phyloP scores from a whole-genome alignment of 352 stramenopile species.

The Globisporangium irregulare region DNA sequence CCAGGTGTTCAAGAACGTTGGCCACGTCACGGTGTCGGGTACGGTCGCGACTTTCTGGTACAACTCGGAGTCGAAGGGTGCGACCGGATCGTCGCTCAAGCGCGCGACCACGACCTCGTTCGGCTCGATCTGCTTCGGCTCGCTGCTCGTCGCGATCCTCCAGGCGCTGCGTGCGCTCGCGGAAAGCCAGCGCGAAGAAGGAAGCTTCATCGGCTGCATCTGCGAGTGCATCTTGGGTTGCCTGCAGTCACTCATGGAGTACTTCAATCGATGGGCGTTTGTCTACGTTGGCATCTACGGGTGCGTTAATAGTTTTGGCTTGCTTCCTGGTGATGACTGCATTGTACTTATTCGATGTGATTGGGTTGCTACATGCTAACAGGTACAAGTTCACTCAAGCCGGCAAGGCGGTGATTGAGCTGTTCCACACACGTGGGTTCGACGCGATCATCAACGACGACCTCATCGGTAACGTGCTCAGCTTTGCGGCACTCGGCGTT shows the following conservation, averaged over 20 bases:
- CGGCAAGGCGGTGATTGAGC: slow-evolving; percentile 89
- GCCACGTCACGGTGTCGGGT: slow-evolving; percentile 90
- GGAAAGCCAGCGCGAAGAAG: slow-evolving; percentile 67
- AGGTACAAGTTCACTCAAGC: slow-evolving; percentile 93
- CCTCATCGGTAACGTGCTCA: slow-evolving; percentile 90
- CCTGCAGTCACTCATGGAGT: slow-evolving; percentile 86
- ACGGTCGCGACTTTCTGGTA: slow-evolving; percentile 97
- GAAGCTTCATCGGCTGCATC: slow-evolving; percentile 69
- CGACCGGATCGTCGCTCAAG: slow-evolving; percentile 80
- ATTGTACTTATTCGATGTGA: background rate
- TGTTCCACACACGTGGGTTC: slow-evolving; percentile 94
- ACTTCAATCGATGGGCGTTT: slow-evolving; percentile 94
- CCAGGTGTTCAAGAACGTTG: slow-evolving; percentile 91
- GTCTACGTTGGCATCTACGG: slow-evolving; percentile 93
- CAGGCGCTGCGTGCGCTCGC: slow-evolving; percentile 84
- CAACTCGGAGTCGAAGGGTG: slow-evolving; percentile 77
- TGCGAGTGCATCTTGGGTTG: slow-evolving; percentile 82
- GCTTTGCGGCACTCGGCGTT: slow-evolving; percentile 88
- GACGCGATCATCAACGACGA: slow-evolving; percentile 96
- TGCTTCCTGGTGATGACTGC: background rate
- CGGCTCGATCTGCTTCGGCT: slow-evolving; percentile 95
- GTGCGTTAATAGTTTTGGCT: slow-evolving; percentile 5
- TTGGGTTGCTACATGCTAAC: background rate
- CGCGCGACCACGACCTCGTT: slow-evolving; percentile 90
- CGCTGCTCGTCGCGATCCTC: slow-evolving; percentile 92